Evolutionary conservation across 768 basidiomycete species (phyloP).

Genomic region (Termitomyces sp.): DNA sequence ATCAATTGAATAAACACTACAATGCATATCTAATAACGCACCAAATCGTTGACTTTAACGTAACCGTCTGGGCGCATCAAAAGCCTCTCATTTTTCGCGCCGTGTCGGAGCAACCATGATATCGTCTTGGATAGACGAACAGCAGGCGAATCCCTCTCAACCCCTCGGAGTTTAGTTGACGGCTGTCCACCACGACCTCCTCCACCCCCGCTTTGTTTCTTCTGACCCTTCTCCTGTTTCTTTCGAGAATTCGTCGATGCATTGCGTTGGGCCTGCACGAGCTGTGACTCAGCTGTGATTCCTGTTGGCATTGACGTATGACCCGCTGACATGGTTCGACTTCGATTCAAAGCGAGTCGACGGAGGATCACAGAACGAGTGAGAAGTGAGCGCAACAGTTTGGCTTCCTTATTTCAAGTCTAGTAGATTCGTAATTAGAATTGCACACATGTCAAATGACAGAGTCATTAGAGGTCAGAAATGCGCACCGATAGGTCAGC

Average conservation of each 20-base stretch:
- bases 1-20: background rate
- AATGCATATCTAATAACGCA: conserved; percentile 34
- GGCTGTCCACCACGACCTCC: conserved; percentile 13
- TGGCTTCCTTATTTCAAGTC: background rate
- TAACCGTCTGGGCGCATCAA: conserved; percentile 83
- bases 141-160: conserved; percentile 61
- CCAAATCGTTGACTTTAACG: conserved; percentile 78
- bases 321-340: conserved; percentile 1
- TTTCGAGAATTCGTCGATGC: conserved; percentile 8
- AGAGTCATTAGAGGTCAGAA: background rate
- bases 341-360: background rate
- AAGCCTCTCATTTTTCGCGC: conserved; percentile 73
- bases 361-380: background rate
- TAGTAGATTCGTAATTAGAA: background rate
- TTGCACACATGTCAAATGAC: background rate
- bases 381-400: background rate
- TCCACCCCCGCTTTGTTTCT: conserved; percentile 11
- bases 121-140: conserved; percentile 81
- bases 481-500: background rate
- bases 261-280: background rate
- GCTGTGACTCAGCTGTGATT: background rate
- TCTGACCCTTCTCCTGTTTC: conserved; percentile 11
- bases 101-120: conserved; percentile 91
- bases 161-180: conserved; percentile 53
- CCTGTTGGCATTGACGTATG: background rate